Evolutionary conservation across 2,329 filamentous ascomycete genomes (phyloP).

Genomic region (Blumeriella jaapii): DNA sequence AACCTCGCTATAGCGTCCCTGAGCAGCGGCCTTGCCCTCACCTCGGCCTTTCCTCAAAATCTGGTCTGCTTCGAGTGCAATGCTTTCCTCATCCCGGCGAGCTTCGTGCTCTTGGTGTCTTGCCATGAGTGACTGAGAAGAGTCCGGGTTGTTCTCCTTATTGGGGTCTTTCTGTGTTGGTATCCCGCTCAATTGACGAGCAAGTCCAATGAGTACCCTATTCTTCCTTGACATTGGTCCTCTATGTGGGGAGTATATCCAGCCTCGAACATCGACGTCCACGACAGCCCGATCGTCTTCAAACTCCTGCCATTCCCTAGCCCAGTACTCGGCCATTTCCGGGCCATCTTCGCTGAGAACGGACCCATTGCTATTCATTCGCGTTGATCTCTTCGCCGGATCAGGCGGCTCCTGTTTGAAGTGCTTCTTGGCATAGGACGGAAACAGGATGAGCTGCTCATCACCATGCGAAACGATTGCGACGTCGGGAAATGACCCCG

Average conservation of each 20-base stretch:
- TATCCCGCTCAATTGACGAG: constrained; percentile 78
- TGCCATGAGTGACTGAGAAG: constrained; percentile 17
- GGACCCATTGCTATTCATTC: constrained; percentile 27
- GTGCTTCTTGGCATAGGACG: constrained; percentile 66
- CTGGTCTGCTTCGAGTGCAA: constrained; percentile 62
- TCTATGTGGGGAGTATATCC: constrained; percentile 80
- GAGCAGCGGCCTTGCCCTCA: constrained; percentile 58
- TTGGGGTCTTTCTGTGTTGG: constrained; percentile 35
- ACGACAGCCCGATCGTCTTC: constrained; percentile 79
- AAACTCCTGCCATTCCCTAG: constrained; percentile 63
- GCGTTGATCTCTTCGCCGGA: constrained; percentile 27
- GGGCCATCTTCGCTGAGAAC: constrained; percentile 29
- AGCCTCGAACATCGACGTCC: constrained; percentile 89
- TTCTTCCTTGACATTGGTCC: constrained; percentile 83
- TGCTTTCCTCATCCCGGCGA: constrained; percentile 49
- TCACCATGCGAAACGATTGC: constrained; percentile 68
- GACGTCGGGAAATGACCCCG: constrained; percentile 73
- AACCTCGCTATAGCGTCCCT: constrained; percentile 62
- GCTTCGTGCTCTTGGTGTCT: constrained; percentile 35
- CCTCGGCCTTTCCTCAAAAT: constrained; percentile 62
- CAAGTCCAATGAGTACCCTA: constrained; percentile 73
- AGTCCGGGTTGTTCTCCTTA: constrained; percentile 23
- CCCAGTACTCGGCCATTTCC: constrained; percentile 63
- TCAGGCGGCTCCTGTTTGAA: constrained; percentile 22
- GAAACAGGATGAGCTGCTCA: constrained; percentile 91